A percentile compares a stretch with the other conserved stretches of the same genome.
phyloP scores from a whole-genome alignment of 345 rosid genomes.

The Gossypium raimondii region DNA sequence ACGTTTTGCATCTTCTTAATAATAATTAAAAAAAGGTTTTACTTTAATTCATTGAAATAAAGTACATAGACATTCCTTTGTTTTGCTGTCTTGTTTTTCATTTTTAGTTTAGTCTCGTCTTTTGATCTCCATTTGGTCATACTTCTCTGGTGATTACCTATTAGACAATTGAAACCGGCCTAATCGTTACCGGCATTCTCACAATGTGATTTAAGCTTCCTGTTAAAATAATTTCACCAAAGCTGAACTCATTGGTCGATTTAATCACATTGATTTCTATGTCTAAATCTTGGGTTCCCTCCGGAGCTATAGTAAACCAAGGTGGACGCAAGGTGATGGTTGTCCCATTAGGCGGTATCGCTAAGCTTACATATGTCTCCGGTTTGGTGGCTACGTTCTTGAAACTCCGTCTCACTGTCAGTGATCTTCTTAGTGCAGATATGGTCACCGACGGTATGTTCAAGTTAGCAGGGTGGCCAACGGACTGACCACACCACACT shows the following conservation, averaged over 20 bases:
- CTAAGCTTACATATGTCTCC: slow-evolving; percentile 50
- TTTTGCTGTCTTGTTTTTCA: neutral
- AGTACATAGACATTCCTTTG: neutral
- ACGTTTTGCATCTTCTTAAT: slow-evolving; percentile 12
- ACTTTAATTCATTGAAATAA: neutral
- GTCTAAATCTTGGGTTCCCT: slow-evolving; percentile 42
- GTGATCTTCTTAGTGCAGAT: slow-evolving; percentile 41
- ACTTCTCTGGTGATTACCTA: neutral
- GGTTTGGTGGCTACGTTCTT: slow-evolving; percentile 46
- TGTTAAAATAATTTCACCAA: slow-evolving; percentile 63
- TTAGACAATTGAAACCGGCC: slow-evolving; percentile 27
- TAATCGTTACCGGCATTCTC: slow-evolving; percentile 56
- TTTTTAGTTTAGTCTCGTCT: neutral
- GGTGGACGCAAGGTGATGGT: slow-evolving; percentile 45
- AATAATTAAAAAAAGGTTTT: neutral
- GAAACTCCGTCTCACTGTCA: slow-evolving; percentile 45
- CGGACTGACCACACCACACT: slow-evolving; percentile 35
- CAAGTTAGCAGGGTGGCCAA: slow-evolving; percentile 58
- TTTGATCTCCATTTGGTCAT: neutral
- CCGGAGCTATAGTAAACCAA: slow-evolving; percentile 51
- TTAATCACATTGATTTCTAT: slow-evolving; percentile 43
- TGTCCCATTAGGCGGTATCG: slow-evolving; percentile 67
- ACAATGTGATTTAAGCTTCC: slow-evolving; percentile 71
- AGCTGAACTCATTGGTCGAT: slow-evolving; percentile 40
- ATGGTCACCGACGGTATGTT: slow-evolving; percentile 76